Percentiles rank a stretch among this genome's conserved stretches.
These are phyloP conservation scores for Penicillium oxalicum DNA, from an alignment of 2,329 filamentous ascomycete genomes.

Conservation along the genomic window DNA sequence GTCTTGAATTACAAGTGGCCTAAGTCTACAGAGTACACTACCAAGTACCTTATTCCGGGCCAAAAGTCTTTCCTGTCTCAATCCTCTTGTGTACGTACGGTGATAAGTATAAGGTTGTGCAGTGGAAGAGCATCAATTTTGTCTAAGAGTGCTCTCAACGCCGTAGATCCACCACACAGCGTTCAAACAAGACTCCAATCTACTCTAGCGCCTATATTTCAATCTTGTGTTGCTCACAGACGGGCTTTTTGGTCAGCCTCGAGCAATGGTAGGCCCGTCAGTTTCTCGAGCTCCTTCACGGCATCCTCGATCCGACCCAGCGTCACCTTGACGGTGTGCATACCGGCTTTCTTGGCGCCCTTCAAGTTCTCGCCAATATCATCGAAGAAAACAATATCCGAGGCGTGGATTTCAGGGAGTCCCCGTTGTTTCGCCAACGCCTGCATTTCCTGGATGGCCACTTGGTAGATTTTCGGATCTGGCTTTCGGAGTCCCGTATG, in stretches of 20 bases:
- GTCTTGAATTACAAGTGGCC: no score
- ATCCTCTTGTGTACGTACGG: no score
- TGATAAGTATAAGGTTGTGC: no score
- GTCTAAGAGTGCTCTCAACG: no score
- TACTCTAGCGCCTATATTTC: no score
- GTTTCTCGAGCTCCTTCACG: slow-evolving; percentile 69
- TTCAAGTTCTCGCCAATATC: slow-evolving; percentile 94
- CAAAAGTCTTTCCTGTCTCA: no score
- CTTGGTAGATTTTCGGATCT: slow-evolving; percentile 70
- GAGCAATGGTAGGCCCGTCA: slow-evolving; percentile 58
- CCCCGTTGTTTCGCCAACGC: slow-evolving; percentile 54
- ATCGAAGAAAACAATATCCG: slow-evolving; percentile 79
- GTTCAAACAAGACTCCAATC: no score
- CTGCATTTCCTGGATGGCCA: slow-evolving; percentile 63
- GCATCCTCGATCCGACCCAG: slow-evolving; percentile 74
- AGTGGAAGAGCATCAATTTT: no score
- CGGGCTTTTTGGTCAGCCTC: slow-evolving; percentile 33
- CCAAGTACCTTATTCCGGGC: no score
- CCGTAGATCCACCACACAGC: no score
- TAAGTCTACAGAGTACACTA: no score
- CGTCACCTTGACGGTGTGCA: slow-evolving; percentile 77
- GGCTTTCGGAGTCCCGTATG: slow-evolving; percentile 86
- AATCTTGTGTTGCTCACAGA: slow-evolving; percentile 18
- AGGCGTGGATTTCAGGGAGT: slow-evolving; percentile 51
- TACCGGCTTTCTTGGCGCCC: slow-evolving; percentile 65